A percentile compares a stretch with the other conserved stretches of the same genome.
Evolutionary conservation across 768 basidiomycete species (phyloP).

Genomic region (Kwoniella heveanensis): DNA sequence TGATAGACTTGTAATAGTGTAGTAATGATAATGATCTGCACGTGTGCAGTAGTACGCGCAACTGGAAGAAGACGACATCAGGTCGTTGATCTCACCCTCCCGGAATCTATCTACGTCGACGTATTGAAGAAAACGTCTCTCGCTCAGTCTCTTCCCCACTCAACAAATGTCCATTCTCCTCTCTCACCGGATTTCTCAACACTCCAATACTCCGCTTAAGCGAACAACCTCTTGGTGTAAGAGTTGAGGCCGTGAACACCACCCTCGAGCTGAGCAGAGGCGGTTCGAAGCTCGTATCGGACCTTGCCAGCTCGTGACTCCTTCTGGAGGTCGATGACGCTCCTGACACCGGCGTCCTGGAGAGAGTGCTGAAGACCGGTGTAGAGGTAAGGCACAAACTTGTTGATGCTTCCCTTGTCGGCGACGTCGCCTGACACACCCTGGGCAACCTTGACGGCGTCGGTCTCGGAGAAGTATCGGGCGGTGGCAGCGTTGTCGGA

Average conservation of each 20-base stretch:
- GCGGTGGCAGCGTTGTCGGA: constrained; percentile 91
- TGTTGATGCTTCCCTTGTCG: constrained; percentile 92
- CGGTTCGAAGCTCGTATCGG: constrained; percentile 88
- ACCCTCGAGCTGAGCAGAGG: constrained; percentile 92
- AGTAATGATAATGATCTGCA: not conserved
- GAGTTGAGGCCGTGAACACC: constrained; percentile 94
- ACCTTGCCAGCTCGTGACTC: constrained; percentile 69
- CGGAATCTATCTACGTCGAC: no score
- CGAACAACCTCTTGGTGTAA: constrained; percentile 63
- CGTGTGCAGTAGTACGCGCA: no score
- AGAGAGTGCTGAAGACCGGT: constrained; percentile 76
- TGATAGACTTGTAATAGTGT: not conserved
- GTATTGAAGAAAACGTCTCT: no score
- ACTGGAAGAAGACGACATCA: no score
- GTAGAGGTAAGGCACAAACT: constrained; percentile 72
- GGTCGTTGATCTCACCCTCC: no score
- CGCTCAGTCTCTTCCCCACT: no score
- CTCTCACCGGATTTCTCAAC: not conserved
- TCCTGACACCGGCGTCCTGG: constrained; percentile 82
- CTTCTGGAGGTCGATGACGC: constrained; percentile 67
- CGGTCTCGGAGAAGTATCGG: constrained; percentile 91
- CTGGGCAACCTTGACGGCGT: constrained; percentile 86
- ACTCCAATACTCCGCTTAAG: constrained; percentile 32
- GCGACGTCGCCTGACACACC: constrained; percentile 90
- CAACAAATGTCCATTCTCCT: not conserved